Evolutionary conservation across 345 rosid species (phyloP).

Genomic region (Nasturtium officinale): DNA sequence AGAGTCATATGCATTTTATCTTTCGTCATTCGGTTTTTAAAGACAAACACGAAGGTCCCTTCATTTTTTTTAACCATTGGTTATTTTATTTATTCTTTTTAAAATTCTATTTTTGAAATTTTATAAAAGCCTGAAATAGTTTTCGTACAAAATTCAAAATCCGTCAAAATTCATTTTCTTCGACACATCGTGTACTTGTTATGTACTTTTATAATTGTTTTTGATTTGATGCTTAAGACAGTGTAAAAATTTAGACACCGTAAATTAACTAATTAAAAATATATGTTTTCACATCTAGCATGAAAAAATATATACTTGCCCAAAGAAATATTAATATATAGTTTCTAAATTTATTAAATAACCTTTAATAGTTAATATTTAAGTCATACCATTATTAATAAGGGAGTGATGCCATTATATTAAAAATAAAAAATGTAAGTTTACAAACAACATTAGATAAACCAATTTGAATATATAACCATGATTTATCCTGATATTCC

Average conservation of each 20-base stretch:
- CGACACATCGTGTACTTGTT: background rate
- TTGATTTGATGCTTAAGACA: background rate
- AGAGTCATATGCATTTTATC: slow-evolving; percentile 33
- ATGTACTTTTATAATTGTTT: background rate
- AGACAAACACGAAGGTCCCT: slow-evolving; percentile 29
- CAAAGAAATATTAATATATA: no score
- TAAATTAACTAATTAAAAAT: background rate
- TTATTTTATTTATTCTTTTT: slow-evolving; percentile 2
- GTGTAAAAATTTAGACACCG: background rate
- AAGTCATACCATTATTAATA: no score
- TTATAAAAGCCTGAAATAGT: slow-evolving; percentile 21
- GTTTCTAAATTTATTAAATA: no score
- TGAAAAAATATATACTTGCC: no score
- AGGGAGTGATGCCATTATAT: no score
- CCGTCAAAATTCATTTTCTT: slow-evolving; percentile 7
- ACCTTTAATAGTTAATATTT: no score
- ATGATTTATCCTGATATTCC: no score
- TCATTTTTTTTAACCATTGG: slow-evolving; percentile 26
- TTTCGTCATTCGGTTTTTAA: slow-evolving; percentile 10
- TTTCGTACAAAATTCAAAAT: slow-evolving; percentile 6
- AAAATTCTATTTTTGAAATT: slow-evolving; percentile 14
- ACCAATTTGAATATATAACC: no score
- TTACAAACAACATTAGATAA: no score
- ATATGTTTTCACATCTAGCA: background rate
- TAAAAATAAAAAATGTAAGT: no score